phyloP scores from a whole-genome alignment of 176 grass and related monocot genomes.

The Aegilops sharonensis region DNA sequence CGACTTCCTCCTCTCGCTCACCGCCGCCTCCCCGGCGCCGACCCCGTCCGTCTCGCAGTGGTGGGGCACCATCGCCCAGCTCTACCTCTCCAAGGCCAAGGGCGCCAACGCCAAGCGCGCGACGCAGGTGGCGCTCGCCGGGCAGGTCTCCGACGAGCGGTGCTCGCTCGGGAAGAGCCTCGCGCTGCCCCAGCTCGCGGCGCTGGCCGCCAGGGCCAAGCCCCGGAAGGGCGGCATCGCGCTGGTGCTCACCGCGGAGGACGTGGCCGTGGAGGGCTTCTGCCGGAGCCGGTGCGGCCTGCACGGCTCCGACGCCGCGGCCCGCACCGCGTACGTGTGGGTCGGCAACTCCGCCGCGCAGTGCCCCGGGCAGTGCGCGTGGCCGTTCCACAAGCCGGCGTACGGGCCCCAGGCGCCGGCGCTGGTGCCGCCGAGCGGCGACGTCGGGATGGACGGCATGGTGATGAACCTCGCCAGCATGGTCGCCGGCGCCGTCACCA shows the following conservation, averaged over 20 bases:
- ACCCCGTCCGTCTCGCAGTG: constrained; percentile 68
- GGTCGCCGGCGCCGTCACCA: constrained; percentile 63
- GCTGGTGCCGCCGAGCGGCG: constrained; percentile 58
- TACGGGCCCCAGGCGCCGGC: constrained; percentile 77
- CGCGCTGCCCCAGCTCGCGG: constrained; percentile 44
- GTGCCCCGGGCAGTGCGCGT: constrained; percentile 80
- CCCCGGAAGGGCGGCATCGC: constrained; percentile 37
- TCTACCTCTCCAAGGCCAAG: constrained; percentile 67
- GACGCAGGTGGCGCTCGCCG: constrained; percentile 42
- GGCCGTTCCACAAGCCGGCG: constrained; percentile 79
- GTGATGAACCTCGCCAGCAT: constrained; percentile 81
- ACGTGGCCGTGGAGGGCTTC: constrained; percentile 79
- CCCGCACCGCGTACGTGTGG: constrained; percentile 48
- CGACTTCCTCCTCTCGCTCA: constrained; percentile 72
- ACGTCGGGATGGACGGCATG: constrained; percentile 71
- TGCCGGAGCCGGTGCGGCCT: constrained; percentile 76
- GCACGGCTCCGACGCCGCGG: constrained; percentile 39
- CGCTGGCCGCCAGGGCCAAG: constrained; percentile 35
- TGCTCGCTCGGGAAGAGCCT: constrained; percentile 61
- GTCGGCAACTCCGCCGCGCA: constrained; percentile 67
- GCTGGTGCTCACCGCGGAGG: constrained; percentile 68
- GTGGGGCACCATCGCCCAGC: constrained; percentile 62
- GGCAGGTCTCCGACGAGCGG: constrained; percentile 40
- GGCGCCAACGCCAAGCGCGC: neutral
- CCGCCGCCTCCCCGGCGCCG: constrained; percentile 15